phyloP scores from a whole-genome alignment of 1,284 basidiomycete species.

The Ustilago cynodontis region DNA sequence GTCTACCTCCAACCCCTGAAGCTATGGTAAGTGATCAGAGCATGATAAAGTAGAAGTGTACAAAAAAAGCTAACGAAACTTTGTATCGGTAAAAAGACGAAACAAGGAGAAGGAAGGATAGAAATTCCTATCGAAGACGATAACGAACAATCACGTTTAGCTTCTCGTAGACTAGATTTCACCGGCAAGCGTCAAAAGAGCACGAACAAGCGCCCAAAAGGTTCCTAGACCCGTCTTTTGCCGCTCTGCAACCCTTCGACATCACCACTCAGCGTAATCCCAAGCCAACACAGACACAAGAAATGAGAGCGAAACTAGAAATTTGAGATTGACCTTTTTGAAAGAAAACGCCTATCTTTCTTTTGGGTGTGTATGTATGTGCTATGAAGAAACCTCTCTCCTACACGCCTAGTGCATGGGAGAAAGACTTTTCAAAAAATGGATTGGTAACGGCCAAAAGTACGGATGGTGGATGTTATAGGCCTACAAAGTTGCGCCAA shows the following conservation, averaged over 20 bases:
- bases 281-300: not conserved
- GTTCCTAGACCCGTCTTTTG: not conserved
- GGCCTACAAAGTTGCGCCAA: conserved; percentile 3
- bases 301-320: conserved; percentile 15
- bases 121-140: too few relatives aligned
- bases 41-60: too few relatives aligned
- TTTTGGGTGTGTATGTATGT: conserved; percentile 27
- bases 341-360: conserved; percentile 14
- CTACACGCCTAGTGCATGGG: too few relatives aligned
- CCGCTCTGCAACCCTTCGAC: not conserved
- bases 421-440: not conserved
- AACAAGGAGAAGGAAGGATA: too few relatives aligned
- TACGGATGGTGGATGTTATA: not conserved
- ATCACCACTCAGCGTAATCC: not conserved
- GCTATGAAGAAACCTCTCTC: not conserved
- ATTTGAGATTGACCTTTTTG: conserved; percentile 2
- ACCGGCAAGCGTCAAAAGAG: too few relatives aligned
- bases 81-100: too few relatives aligned
- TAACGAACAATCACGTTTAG: too few relatives aligned
- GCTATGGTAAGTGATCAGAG: too few relatives aligned
- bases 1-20: not conserved
- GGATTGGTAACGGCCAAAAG: conserved; percentile 23
- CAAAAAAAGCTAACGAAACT: too few relatives aligned
- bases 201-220: too few relatives aligned
- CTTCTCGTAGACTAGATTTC: too few relatives aligned